These are phyloP conservation scores for Babesia bovis DNA, from an alignment of 169 alveolate species.

Conservation along the genomic window DNA sequence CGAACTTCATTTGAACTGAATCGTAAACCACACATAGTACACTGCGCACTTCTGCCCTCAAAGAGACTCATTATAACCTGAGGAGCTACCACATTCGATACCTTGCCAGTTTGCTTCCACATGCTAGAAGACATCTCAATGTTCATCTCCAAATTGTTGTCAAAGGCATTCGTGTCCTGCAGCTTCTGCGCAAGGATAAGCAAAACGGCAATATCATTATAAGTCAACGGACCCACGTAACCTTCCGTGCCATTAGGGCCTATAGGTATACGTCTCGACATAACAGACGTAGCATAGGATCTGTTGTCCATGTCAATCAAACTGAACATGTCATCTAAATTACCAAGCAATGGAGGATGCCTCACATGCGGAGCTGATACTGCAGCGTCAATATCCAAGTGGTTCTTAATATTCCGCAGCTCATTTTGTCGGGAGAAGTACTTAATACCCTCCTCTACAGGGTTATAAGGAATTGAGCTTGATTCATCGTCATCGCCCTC, in stretches of 20 bases:
- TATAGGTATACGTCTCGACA: constrained; percentile 19
- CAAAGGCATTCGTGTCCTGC: constrained; percentile 37
- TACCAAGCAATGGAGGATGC: constrained; percentile 1
- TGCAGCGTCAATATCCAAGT: constrained; percentile 1
- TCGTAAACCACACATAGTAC: constrained; percentile 51
- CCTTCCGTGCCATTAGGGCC: constrained; percentile 20
- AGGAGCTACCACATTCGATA: constrained; percentile 45
- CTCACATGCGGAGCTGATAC: neutral
- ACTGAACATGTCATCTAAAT: constrained; percentile 23
- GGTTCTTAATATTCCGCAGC: neutral
- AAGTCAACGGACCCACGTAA: constrained; percentile 60
- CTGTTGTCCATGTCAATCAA: constrained; percentile 21
- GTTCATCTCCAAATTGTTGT: constrained; percentile 31
- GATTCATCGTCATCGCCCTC: constrained; percentile 8
- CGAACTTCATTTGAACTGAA: constrained; percentile 27
- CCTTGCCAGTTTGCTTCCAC: constrained; percentile 49
- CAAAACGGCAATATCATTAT: constrained; percentile 48
- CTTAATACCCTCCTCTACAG: constrained; percentile 23
- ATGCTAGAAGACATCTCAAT: constrained; percentile 37
- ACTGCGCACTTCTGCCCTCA: constrained; percentile 32
- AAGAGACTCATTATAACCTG: constrained; percentile 21
- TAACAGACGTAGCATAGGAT: neutral
- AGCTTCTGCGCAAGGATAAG: constrained; percentile 57
- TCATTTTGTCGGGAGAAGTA: constrained; percentile 34
- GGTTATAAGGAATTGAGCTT: neutral